phyloP scores from a whole-genome alignment of 176 grass and related monocot species.

The Avena atlantica region DNA sequence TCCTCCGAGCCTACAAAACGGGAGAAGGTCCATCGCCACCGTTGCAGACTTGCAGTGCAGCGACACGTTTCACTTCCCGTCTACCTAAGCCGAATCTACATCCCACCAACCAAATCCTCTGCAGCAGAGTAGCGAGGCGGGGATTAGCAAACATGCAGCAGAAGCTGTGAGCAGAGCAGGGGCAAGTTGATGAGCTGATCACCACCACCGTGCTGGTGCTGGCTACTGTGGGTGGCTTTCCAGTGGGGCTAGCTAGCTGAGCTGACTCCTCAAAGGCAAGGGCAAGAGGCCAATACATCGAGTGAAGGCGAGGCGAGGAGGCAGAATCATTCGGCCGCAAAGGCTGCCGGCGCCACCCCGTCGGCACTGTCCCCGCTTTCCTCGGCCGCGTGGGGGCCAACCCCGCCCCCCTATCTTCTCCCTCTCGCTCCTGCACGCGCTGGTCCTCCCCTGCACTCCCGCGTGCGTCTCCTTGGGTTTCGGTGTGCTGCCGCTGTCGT shows the following conservation, averaged over 20 bases:
- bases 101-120: conserved; percentile 46
- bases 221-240: conserved; percentile 29
- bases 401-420: not conserved
- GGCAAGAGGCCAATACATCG: not conserved
- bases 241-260: not conserved
- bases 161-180: not conserved
- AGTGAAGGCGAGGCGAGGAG: not conserved
- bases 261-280: conserved; percentile 36
- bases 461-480: not conserved
- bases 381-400: conserved; percentile 41
- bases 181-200: not conserved
- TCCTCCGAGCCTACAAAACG: not conserved
- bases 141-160: not conserved
- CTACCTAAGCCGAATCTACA: conserved; percentile 25
- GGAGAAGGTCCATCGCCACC: not conserved
- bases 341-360: conserved; percentile 47
- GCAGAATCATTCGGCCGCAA: conserved; percentile 62
- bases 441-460: not conserved
- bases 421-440: not conserved
- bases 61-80: not conserved
- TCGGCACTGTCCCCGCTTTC: conserved; percentile 60
- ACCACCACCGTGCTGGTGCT: not conserved
- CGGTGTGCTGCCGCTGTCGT: conserved; percentile 43
- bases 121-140: not conserved
- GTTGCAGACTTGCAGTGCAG: conserved; percentile 15